These are phyloP conservation scores for Aspergillus flavus DNA, from an alignment of 2,329 filamentous ascomycete genomes.

Conservation along the genomic window DNA sequence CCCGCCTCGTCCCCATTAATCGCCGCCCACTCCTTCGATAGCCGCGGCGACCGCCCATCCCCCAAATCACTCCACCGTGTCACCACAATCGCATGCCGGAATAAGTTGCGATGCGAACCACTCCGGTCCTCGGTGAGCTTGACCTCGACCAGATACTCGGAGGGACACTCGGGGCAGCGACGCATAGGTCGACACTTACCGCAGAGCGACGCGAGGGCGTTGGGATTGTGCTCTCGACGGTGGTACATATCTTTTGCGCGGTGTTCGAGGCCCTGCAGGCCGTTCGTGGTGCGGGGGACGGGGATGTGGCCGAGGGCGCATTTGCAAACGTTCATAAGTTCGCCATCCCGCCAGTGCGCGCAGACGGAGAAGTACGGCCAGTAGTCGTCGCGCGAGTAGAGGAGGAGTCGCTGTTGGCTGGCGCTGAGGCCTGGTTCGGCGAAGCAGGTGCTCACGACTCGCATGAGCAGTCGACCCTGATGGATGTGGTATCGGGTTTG, in stretches of 20 bases:
- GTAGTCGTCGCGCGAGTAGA: constrained; percentile 64
- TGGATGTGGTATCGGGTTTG: constrained; percentile 58
- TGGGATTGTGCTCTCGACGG: constrained; percentile 33
- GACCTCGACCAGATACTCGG: constrained; percentile 64
- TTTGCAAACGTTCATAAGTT: constrained; percentile 63
- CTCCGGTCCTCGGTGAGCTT: constrained; percentile 60
- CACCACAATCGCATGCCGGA: constrained; percentile 63
- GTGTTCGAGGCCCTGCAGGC: constrained; percentile 47
- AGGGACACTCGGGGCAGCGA: constrained; percentile 63
- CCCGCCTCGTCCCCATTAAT: constrained; percentile 47
- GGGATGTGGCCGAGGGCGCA: constrained; percentile 63
- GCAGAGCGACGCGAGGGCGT: constrained; percentile 55
- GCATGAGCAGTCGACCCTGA: constrained; percentile 58
- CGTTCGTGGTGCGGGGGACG: constrained; percentile 40
- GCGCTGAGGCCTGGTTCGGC: constrained; percentile 55
- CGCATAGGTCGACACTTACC: constrained; percentile 60
- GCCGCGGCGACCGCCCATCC: constrained; percentile 52
- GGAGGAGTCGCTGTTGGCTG: constrained; percentile 56
- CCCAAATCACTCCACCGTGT: constrained; percentile 66
- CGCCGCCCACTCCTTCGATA: constrained; percentile 59
- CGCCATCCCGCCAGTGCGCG: constrained; percentile 64
- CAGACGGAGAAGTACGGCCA: constrained; percentile 65
- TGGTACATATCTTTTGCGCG: constrained; percentile 39
- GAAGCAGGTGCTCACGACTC: constrained; percentile 58
- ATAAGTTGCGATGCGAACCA: constrained; percentile 45